Conservation (phyloP, 495 filamentous ascomycete species). For the Neurospora sp. region DNA sequence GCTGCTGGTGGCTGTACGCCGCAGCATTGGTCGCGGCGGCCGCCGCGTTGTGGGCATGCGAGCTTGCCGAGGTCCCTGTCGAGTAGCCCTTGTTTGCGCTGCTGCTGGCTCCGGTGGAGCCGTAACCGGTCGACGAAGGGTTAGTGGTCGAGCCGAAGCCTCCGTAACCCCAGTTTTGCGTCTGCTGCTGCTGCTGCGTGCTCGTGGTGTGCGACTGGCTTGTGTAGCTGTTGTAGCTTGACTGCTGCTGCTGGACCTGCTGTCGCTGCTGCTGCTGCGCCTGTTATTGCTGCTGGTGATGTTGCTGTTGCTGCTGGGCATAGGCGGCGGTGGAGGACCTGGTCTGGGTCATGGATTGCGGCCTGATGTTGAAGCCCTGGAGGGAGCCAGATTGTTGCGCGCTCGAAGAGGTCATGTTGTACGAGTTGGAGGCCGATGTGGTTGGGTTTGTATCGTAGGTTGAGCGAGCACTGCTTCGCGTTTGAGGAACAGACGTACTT, state of each 20-base stretch:
- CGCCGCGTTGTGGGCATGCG: slow-evolving; percentile 5
- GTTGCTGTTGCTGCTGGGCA: slow-evolving; percentile 15
- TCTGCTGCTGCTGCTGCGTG: slow-evolving; percentile 5
- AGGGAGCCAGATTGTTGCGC: slow-evolving; percentile 13
- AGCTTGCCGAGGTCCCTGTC: not conserved
- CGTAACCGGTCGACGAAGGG: slow-evolving; percentile 8
- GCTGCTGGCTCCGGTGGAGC: slow-evolving; percentile 2
- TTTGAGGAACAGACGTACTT: slow-evolving; percentile 6
- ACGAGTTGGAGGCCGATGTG: slow-evolving; percentile 1
- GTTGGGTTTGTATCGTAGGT: slow-evolving; percentile 12
- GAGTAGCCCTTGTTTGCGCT: slow-evolving; percentile 8
- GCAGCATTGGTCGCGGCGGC: not conserved
- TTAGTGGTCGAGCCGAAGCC: slow-evolving; percentile 6
- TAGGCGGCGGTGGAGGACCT: slow-evolving; percentile 13
- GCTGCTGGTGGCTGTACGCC: slow-evolving; percentile 5
- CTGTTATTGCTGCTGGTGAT: slow-evolving; percentile 10
- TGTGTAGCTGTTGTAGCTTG: slow-evolving; percentile 7
- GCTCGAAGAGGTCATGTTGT: slow-evolving; percentile 4
- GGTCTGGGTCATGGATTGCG: slow-evolving; percentile 11
- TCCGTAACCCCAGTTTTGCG: slow-evolving; percentile 3
- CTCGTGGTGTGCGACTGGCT: slow-evolving; percentile 10
- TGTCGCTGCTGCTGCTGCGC: slow-evolving; percentile 10
- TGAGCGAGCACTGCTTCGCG: slow-evolving; percentile 8
- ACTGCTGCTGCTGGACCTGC: slow-evolving; percentile 10
- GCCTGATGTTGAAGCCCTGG: slow-evolving; percentile 18